Conservation (phyloP, 164 flowering plant genomes). For the Vitis riparia region DNA sequence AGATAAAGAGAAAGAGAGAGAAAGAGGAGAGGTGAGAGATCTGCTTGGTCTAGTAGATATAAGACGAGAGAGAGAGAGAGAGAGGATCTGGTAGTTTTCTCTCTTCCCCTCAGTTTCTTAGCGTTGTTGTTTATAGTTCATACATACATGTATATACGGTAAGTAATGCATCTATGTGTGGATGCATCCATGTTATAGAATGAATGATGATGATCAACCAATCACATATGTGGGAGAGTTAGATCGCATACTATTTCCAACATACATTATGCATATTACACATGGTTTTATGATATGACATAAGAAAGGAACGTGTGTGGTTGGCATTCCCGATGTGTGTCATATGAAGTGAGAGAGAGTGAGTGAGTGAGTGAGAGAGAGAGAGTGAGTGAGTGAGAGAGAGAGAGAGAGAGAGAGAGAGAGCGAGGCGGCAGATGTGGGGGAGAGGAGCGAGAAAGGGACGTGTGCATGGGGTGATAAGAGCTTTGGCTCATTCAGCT, state of each 20-base stretch:
- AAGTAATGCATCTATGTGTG: too few relatives aligned
- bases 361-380: not conserved
- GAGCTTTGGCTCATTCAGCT: slow-evolving; percentile 54
- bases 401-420: too few relatives aligned
- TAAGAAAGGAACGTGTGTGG: slow-evolving; percentile 7
- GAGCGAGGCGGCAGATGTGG: slow-evolving; percentile 71
- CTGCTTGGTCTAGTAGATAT: slow-evolving; percentile 9
- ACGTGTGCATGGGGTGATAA: slow-evolving; percentile 62
- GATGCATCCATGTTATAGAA: slow-evolving; percentile 2
- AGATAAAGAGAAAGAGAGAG: not conserved
- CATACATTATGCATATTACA: not conserved
- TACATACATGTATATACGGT: slow-evolving; percentile 1
- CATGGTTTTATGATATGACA: not conserved
- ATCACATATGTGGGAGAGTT: too few relatives aligned
- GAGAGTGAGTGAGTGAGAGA: slow-evolving; percentile 4
- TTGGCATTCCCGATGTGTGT: slow-evolving; percentile 21
- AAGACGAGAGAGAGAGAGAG: not conserved
- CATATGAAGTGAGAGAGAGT: not conserved
- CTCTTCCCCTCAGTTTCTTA: slow-evolving; percentile 10
- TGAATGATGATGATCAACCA: not conserved
- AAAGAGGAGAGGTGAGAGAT: slow-evolving; percentile 4
- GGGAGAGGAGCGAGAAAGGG: slow-evolving; percentile 61
- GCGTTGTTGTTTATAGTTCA: slow-evolving; percentile 5
- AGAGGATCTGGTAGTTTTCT: not conserved
- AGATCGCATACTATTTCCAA: not conserved